Evolutionary conservation across 345 rosid species (phyloP).

Genomic region (Mallotus nudiflorus): DNA sequence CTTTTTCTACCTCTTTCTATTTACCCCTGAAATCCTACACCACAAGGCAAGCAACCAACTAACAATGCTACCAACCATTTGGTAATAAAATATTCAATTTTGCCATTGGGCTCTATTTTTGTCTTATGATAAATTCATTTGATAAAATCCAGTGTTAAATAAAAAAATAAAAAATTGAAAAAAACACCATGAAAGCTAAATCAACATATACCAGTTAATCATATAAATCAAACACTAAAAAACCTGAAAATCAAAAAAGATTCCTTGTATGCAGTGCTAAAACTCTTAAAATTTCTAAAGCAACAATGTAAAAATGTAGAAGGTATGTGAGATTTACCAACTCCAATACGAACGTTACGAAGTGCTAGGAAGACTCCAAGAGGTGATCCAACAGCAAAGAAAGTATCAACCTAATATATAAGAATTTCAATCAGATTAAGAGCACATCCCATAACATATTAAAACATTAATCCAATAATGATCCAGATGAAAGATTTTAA

Average conservation of each 20-base stretch:
- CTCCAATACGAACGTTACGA: slow-evolving; percentile 84
- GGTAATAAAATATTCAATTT: neutral
- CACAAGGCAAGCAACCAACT: neutral
- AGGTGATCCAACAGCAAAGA: slow-evolving; percentile 99
- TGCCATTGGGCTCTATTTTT: neutral
- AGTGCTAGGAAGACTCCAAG: slow-evolving; percentile 97
- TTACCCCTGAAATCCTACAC: neutral
- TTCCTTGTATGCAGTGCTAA: no score
- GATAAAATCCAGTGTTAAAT: neutral
- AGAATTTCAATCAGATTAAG: slow-evolving; percentile 20
- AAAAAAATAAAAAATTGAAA: neutral
- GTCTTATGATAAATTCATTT: neutral
- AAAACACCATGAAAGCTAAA: neutral
- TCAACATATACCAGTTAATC: neutral
- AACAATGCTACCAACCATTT: neutral
- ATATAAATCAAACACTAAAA: neutral
- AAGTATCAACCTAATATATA: slow-evolving; percentile 79
- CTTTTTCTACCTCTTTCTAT: no score
- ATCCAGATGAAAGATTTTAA: neutral
- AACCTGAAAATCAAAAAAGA: neutral
- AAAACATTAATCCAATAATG: neutral
- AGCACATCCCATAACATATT: neutral
- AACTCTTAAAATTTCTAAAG: neutral
- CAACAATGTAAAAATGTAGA: neutral
- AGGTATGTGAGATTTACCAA: slow-evolving; percentile 46